phyloP scores from a whole-genome alignment of 805 yeast species.

The Pichia nanzhaoensis region DNA sequence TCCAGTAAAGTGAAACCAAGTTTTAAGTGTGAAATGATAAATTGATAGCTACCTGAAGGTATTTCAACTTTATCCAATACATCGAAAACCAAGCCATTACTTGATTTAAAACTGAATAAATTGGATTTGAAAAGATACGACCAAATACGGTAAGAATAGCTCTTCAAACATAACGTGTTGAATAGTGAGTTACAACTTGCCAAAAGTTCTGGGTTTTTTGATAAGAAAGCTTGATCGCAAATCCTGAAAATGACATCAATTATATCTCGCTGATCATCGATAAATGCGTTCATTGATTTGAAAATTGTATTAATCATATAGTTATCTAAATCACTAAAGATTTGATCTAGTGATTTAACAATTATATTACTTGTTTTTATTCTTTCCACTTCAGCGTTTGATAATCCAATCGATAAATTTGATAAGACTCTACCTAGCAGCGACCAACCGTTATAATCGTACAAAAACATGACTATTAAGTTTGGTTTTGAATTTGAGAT shows the following conservation, averaged over 20 bases:
- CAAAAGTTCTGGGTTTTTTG: constrained; percentile 42
- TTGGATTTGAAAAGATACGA: constrained; percentile 63
- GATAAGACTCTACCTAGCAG: constrained; percentile 72
- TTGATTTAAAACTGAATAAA: constrained; percentile 52
- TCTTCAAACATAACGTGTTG: constrained; percentile 35
- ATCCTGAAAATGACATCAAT: constrained; percentile 55
- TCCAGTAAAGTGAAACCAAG: constrained; percentile 47
- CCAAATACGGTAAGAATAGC: constrained; percentile 70
- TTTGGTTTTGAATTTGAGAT: constrained; percentile 1
- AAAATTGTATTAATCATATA: constrained; percentile 23
- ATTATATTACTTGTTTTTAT: constrained; percentile 40
- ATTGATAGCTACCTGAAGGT: constrained; percentile 56
- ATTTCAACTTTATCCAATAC: constrained; percentile 69
- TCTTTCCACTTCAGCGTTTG: constrained; percentile 34
- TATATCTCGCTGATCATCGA: constrained; percentile 26
- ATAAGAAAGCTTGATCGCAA: constrained; percentile 61
- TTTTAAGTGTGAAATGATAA: constrained; percentile 55
- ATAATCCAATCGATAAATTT: constrained; percentile 40
- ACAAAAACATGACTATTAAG: constrained; percentile 54
- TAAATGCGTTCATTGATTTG: constrained; percentile 31
- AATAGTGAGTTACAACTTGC: constrained; percentile 45
- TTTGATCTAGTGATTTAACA: constrained; percentile 42
- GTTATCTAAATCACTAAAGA: constrained; percentile 35
- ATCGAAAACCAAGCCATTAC: constrained; percentile 56
- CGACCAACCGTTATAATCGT: constrained; percentile 83